Evolutionary conservation across 176 grass and related monocot genomes (phyloP), one percentile per base, ranked within the genome.

Genomic region (Coix lacrymajobi): DNA sequence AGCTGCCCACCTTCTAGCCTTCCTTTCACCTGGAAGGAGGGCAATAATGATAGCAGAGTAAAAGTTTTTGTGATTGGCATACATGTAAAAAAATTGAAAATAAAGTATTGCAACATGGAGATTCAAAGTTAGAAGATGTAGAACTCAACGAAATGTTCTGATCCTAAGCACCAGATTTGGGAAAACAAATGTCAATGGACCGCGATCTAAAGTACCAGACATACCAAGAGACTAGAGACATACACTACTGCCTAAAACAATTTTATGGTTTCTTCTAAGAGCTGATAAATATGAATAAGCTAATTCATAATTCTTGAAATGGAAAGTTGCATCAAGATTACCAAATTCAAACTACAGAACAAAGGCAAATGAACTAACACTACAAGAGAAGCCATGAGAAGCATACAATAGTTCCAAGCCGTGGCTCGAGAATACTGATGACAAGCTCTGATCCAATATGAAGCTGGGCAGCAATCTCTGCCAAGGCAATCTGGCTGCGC

Each of bases 1-100:
- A 98, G 79, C 46, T 98, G 92, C 49, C 92, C 96, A 69, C 96
- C 96, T 91, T 98, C 96, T 70, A 98, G 82, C 79, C 96, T 93
- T 72, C 96, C 96, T 91, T 95, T 91, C 68, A 98, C 91, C 96
- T 98, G 79, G 30, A 62, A 66, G 60, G 40, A 85, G 7, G 48
- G 51, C 14, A 71, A 74, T n/a, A 41, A 39, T 57, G 49, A 58
- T 19, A 72, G 22, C 69, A 60, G 11, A 66, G 70, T 78, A 34
- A 60, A 79, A 49, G 3, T 79, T 13, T 64, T 78, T 44, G 29
- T 6, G 39, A 41, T 4, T 64, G 26, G 0, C 61, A 63, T 63
- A 39, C 5, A 26, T 61, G 74, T 57, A 60, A 40, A 13, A 75
- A 17, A 9, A 3, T 26, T 62, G 60, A 40, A 79, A 49, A 37